Percentiles rank a stretch among this genome's conserved stretches.
Conservation (phyloP, 169 alveolate species). For the Fabrea salina region DNA sequence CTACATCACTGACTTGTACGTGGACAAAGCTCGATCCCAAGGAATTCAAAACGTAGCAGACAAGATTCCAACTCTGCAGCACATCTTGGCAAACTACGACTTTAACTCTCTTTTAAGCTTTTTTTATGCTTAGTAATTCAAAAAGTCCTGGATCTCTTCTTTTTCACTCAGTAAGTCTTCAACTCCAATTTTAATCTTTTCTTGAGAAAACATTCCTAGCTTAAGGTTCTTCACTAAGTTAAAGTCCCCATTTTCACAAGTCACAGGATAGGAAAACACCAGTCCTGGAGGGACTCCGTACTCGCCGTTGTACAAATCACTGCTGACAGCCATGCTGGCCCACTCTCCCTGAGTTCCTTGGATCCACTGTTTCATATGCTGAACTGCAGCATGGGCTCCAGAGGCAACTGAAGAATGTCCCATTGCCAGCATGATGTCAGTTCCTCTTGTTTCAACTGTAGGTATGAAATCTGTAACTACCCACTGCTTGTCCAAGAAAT, state of each 20-base stretch:
- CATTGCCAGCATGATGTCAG: conserved; percentile 70
- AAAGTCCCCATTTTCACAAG: conserved; percentile 67
- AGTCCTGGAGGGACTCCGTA: conserved; percentile 70
- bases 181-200: conserved; percentile 44
- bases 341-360: conserved; percentile 67
- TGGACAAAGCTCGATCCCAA: conserved; percentile 47
- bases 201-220: conserved; percentile 49
- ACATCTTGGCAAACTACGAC: conserved; percentile 40
- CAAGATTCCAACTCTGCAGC: conserved; percentile 37
- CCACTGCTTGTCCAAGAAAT: background rate
- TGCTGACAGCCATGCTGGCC: conserved; percentile 33
- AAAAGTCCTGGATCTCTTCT: too few relatives aligned
- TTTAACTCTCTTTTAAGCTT: conserved; percentile 47
- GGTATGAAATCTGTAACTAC: background rate
- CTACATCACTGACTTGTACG: conserved; percentile 55
- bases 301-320: conserved; percentile 39
- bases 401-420: conserved; percentile 71
- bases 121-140: too few relatives aligned
- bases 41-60: conserved; percentile 44
- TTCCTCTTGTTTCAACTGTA: conserved; percentile 78
- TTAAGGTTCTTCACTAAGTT: conserved; percentile 57
- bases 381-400: conserved; percentile 83
- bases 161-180: conserved; percentile 47
- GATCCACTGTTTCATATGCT: conserved; percentile 81
- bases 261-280: conserved; percentile 76